Percentiles rank a stretch among this genome's conserved stretches.
phyloP scores from a whole-genome alignment of 495 filamentous ascomycete genomes.

The Friedmanniomyces endolithicus region DNA sequence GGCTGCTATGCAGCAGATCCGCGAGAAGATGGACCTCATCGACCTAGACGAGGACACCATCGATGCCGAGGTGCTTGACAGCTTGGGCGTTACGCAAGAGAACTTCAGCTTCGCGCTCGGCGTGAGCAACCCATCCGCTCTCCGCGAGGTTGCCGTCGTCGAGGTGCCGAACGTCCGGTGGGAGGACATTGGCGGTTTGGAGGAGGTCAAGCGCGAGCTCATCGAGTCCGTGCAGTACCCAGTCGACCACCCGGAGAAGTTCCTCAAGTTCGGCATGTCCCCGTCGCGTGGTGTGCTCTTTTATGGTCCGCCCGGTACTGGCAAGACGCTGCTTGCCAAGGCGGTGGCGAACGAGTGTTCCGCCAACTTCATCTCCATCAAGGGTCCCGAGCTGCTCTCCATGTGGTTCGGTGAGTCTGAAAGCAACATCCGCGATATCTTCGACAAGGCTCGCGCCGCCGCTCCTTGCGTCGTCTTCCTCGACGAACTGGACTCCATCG shows the following conservation, averaged over 20 bases:
- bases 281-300: constrained; percentile 97
- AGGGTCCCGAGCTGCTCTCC: constrained; percentile 92
- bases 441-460: constrained; percentile 97
- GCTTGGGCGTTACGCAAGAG: constrained; percentile 96
- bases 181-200: constrained; percentile 98
- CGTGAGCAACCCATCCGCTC: constrained; percentile 94
- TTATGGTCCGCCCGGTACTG: constrained; percentile 96
- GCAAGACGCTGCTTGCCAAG: constrained; percentile 99
- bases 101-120: constrained; percentile 98
- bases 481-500: constrained; percentile 96
- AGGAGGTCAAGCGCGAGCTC: constrained; percentile 97
- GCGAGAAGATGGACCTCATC: constrained; percentile 99
- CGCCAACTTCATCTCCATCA: constrained; percentile 98
- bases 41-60: constrained; percentile 98
- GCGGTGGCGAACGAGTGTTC: constrained; percentile 98
- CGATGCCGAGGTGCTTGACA: constrained; percentile 95
- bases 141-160: constrained; percentile 96
- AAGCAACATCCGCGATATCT: constrained; percentile 99
- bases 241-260: constrained; percentile 98
- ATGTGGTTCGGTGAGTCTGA: constrained; percentile 99
- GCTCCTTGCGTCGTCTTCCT: constrained; percentile 98
- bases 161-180: constrained; percentile 98
- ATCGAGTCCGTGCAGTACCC: constrained; percentile 98
- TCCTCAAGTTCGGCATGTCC: constrained; percentile 98
- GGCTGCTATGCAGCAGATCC: constrained; percentile 99